Base-by-base conservation (phyloP, 495 filamentous ascomycete genomes). In the Daldinia grandis region DNA sequence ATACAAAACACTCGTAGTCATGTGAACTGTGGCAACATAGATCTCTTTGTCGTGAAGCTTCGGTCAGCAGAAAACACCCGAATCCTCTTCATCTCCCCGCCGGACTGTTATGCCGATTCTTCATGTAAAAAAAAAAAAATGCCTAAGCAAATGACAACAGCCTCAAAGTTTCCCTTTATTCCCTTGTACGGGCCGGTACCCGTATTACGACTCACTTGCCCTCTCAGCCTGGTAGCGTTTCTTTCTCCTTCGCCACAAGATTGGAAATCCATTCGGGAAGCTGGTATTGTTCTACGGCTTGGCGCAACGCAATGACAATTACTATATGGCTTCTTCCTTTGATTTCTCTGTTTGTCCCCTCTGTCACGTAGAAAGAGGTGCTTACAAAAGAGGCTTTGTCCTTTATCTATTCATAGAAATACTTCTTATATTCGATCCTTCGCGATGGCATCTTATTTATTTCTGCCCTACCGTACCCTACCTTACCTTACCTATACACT, bases 391-490 rank as follows among this genome's bases (percentile, higher is more conserved):
- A 58, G 24, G 8, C 65, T 73, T 68, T 73, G 65, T 68, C 2
- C 42, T 49, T 61, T 9, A 64, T 54, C 70, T 73, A 73, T 73
- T 65, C 61, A 68, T 68, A 68, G 62, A 57, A 68, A 25, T 55
- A 17, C 61, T 30, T 65, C 59, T 68, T 68, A 60, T 64, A 19
- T 31, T 19, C 54, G 49, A 51, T 38, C 30, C 49, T 53, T 53
- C n/a, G 25, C 28, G 21, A 15, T 44, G 44, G 6, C n/a, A 68
- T 35, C 42, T 38, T 56, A 15, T 55, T 12, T 24, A 61, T 49
- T 31, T 19, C n/a, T n/a, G n/a, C 35, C 35, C 15, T 38, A 38
- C 30, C 30, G 3, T 31, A 7, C 38, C 38, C n/a, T 40, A n/a
- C 35, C 37, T n/a, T 24, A 47, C 17, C n/a, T 6, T 47, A 47